A percentile compares a stretch with the other conserved stretches of the same genome.
These are phyloP conservation scores for Sarocladium oryzae DNA, from an alignment of 2,329 filamentous ascomycete species.

Conservation along the genomic window DNA sequence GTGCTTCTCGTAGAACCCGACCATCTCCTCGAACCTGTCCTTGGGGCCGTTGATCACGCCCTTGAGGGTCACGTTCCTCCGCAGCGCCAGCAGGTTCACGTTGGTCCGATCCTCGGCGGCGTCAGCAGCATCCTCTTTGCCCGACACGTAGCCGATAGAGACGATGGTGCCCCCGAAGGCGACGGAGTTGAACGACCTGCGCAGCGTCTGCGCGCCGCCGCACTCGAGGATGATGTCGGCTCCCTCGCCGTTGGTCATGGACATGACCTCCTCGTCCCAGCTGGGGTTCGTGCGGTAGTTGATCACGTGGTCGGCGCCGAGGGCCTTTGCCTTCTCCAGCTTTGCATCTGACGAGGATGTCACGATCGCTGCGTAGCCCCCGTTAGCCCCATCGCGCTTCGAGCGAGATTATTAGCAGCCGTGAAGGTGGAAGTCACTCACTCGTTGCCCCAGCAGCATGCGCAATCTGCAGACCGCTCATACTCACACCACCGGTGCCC, in stretches of 20 bases:
- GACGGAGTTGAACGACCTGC: slow-evolving; percentile 45
- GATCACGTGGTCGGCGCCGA: slow-evolving; percentile 46
- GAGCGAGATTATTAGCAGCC: no score
- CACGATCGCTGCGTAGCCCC: slow-evolving; percentile 30
- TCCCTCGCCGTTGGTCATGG: slow-evolving; percentile 36
- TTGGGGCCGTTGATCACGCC: slow-evolving; percentile 56
- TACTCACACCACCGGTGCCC: slow-evolving; percentile 47
- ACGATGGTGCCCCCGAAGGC: slow-evolving; percentile 49
- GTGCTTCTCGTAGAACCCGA: slow-evolving; percentile 36
- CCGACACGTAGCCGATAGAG: slow-evolving; percentile 43
- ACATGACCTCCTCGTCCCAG: slow-evolving; percentile 44
- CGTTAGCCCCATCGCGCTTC: no score
- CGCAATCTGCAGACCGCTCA: slow-evolving; percentile 47
- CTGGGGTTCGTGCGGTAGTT: slow-evolving; percentile 47
- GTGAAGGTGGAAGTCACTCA: no score
- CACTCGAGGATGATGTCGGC: slow-evolving; percentile 51
- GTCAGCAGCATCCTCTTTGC: slow-evolving; percentile 47
- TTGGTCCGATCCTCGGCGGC: slow-evolving; percentile 45
- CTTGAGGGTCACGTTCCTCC: slow-evolving; percentile 40
- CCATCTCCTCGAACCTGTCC: slow-evolving; percentile 48
- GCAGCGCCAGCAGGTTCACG: slow-evolving; percentile 49
- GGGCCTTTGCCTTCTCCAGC: slow-evolving; percentile 34
- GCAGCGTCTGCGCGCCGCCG: slow-evolving; percentile 45
- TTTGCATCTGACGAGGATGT: slow-evolving; percentile 49
- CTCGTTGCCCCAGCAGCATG: slow-evolving; percentile 42